Evolutionary conservation across 2,329 filamentous ascomycete genomes (phyloP).

Genomic region (Colletotrichum endophyticum): DNA sequence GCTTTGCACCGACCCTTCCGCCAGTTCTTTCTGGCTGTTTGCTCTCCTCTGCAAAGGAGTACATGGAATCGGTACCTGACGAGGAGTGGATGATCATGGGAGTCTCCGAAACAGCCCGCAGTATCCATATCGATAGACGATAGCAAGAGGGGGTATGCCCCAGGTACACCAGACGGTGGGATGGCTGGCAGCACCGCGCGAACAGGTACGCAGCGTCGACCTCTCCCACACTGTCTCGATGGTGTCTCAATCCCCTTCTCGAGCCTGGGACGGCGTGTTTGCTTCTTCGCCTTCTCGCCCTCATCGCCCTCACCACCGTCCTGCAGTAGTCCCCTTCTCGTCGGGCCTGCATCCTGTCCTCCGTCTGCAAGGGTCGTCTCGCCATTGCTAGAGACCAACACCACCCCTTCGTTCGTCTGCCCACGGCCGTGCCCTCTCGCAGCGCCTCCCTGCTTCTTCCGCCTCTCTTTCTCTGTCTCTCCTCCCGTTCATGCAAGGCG

Average conservation of each 20-base stretch:
- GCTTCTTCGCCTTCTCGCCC: constrained; percentile 4
- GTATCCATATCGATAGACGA: not conserved
- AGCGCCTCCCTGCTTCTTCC: constrained; percentile 9
- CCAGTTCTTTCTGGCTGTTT: not conserved
- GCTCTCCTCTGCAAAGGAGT: not conserved
- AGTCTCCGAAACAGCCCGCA: constrained; percentile 28
- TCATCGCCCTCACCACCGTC: not conserved
- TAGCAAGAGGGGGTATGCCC: not conserved
- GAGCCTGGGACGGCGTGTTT: constrained; percentile 3
- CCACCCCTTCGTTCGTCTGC: not conserved
- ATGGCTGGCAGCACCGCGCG: not conserved
- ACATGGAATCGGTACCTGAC: constrained; percentile 43
- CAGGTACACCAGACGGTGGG: not conserved
- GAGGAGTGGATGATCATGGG: constrained; percentile 47
- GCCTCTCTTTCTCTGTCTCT: constrained; percentile 10
- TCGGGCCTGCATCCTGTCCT: not conserved
- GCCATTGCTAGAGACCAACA: not conserved
- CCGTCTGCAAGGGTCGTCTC: constrained; percentile 14
- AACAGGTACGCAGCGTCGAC: not conserved
- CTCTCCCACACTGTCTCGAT: not conserved
- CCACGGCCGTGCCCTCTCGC: not conserved
- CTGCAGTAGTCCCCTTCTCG: constrained; percentile 4
- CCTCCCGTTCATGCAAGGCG: constrained; percentile 14
- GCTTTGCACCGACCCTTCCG: constrained; percentile 16
- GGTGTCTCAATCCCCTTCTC: not conserved